Evolutionary conservation across 2,329 filamentous ascomycete genomes (phyloP).

Genomic region (Dryadomyces quercus-mongolicae): DNA sequence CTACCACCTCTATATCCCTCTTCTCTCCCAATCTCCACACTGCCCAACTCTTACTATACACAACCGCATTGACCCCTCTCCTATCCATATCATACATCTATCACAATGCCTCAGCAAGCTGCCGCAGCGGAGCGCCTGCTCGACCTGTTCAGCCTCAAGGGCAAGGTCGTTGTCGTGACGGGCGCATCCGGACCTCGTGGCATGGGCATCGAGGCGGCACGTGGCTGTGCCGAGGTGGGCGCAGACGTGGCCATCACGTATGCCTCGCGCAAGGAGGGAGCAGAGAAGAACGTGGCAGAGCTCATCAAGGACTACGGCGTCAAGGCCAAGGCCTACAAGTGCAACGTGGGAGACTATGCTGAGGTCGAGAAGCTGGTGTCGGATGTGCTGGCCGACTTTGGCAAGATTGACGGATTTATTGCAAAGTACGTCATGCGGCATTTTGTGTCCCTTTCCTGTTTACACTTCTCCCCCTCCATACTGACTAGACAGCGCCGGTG

Average conservation of each 20-base stretch:
- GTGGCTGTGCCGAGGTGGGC: slow-evolving; percentile 59
- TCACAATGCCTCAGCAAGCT: slow-evolving; percentile 19
- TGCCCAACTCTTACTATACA: background rate
- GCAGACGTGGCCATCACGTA: slow-evolving; percentile 62
- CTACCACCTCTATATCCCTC: background rate
- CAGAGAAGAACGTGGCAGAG: slow-evolving; percentile 52
- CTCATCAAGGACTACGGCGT: slow-evolving; percentile 55
- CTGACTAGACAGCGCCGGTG: slow-evolving; percentile 47
- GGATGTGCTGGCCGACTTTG: slow-evolving; percentile 51
- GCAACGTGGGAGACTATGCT: slow-evolving; percentile 44
- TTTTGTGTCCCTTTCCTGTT: too few relatives aligned
- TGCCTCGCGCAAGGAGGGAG: slow-evolving; percentile 56
- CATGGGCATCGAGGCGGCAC: slow-evolving; percentile 57
- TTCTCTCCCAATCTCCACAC: background rate
- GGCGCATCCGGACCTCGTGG: slow-evolving; percentile 58
- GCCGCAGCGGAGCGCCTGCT: slow-evolving; percentile 45
- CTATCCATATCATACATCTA: background rate
- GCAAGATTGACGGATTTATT: slow-evolving; percentile 65
- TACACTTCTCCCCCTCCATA: slow-evolving; percentile 21
- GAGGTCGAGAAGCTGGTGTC: slow-evolving; percentile 38
- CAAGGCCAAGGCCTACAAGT: slow-evolving; percentile 51
- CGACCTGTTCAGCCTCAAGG: slow-evolving; percentile 61
- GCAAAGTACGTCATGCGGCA: slow-evolving; percentile 51
- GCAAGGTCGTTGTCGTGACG: slow-evolving; percentile 59
- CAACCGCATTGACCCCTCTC: too few relatives aligned